Base-by-base conservation (phyloP, 2,329 filamentous ascomycete genomes). In the Colletotrichum musae region DNA sequence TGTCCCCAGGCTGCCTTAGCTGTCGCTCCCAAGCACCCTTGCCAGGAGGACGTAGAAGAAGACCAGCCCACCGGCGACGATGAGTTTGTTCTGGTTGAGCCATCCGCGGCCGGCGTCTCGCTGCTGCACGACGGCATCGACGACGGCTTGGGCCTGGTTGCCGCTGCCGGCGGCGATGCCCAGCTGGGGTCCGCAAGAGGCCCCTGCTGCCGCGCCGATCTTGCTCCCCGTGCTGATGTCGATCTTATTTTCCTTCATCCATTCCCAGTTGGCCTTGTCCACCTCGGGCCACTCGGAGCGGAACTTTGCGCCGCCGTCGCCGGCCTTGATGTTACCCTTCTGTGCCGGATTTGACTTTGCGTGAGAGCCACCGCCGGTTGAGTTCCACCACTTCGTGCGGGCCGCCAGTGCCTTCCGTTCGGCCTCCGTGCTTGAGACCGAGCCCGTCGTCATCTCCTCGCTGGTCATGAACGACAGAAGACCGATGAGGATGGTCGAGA, bases 371-470 rank as follows among this genome's bases (percentile, higher is more conserved):
- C 94, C 94, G 48, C 95, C 95, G 0, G 95, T 98, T 41, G 91
- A 93, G 82, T 99, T 99, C 95, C 95, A 98, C 96, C 96, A 99
- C 63, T 93, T 86, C 16, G 94, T 93, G 71, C 93, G 88, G 26
- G 88, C 86, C 0, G 96, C 94, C 58, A 94, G 89, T 75, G 92
- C 88, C 79, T 90, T 92, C 70, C 95, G 89, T 84, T 98, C 95
- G 4, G 88, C 85, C 58, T 93, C 89, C 0, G 89, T 92, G 18
- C 91, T 93, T 6, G 92, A 91, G 36, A 99, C 89, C 36, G 92
- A 95, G 2, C 96, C 96, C 0, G 96, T 98, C 0, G 96, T 99
- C 93, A 98, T 98, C 84, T 99, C 96, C 78, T 99, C 95, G 73
- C 93, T 94, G 2, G 95, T 98, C 96, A 99, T 99, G 82, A 99